Base-by-base conservation (phyloP, 2,329 filamentous ascomycete genomes). In the Aspergillus hortae region DNA sequence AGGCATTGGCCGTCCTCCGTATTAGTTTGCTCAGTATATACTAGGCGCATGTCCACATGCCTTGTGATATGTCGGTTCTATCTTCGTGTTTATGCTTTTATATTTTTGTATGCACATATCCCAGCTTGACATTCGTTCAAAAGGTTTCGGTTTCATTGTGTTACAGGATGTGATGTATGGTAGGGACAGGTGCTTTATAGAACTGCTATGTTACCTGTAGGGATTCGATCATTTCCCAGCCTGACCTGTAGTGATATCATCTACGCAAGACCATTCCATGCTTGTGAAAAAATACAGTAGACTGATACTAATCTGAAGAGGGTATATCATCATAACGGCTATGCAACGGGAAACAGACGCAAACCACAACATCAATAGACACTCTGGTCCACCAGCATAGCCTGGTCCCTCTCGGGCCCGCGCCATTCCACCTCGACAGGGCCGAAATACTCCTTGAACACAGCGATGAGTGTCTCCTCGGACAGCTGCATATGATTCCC, bases 401-500 rank as follows among this genome's bases (percentile, higher is more conserved):
- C 12, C 35, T 9, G n/a, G 6, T 17, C 15, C 21, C 32, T 35
- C 33, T 27, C 44, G 40, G 32, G 36, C 6, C 9, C 15, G 27
- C 30, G 9, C 44, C 57, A 12, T 11, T 53, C 53, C 32, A 58
- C 56, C 42, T 65, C 56, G 6, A 68, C 57, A 1, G 68, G 66
- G 19, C 62, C 63, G 63, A 78, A 79, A 53, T 79, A 78, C 54
- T 72, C 70, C 54, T 72, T 69, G 63, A 95, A 90, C 3, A 84
- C 80, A 44, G 82, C 77, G 54, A 75, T 80, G 64, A 97, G 68
- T 27, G 86, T 69, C 60, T 87, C 76, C 10, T 89, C 83, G 0
- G 77, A 74, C 56, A 97, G 74, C 56, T 85, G 74, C 91, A 99
- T 97, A 75, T 99, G 94, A 21, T 83, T 82, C 0, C 92, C 94